Conservation (phyloP, 768 basidiomycete genomes). For the Lactarius psammicola region DNA sequence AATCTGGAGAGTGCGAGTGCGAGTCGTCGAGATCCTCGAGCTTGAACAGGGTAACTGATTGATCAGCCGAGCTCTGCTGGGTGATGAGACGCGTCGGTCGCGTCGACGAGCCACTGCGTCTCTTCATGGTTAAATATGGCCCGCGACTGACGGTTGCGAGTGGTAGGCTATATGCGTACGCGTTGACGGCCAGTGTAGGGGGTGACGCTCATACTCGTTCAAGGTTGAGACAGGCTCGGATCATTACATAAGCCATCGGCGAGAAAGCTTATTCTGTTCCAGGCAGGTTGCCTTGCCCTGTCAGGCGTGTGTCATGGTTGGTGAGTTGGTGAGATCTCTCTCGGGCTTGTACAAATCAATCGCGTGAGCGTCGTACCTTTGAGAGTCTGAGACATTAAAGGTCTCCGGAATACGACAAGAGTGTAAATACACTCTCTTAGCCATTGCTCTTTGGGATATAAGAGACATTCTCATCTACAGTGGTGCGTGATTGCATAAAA, state of each 20-base stretch:
- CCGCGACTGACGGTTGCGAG: no score
- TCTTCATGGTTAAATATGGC: constrained; percentile 17
- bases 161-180: no score
- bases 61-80: constrained; percentile 22
- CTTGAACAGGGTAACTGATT: constrained; percentile 29
- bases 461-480: neutral
- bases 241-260: neutral
- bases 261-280: no score
- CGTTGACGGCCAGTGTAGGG: no score
- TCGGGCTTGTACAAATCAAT: neutral
- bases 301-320: no score
- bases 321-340: neutral
- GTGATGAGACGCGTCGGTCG: constrained; percentile 12
- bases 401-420: no score
- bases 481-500: neutral
- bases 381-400: neutral
- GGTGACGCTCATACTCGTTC: no score
- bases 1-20: neutral
- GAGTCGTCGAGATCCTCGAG: constrained; percentile 25
- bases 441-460: neutral
- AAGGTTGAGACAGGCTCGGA: no score
- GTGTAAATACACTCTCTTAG: no score
- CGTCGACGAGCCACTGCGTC: constrained; percentile 2
- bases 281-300: no score
- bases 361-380: neutral